Evolutionary conservation across 441 rosid species (phyloP).

Genomic region (Pelargonium citronellum): DNA sequence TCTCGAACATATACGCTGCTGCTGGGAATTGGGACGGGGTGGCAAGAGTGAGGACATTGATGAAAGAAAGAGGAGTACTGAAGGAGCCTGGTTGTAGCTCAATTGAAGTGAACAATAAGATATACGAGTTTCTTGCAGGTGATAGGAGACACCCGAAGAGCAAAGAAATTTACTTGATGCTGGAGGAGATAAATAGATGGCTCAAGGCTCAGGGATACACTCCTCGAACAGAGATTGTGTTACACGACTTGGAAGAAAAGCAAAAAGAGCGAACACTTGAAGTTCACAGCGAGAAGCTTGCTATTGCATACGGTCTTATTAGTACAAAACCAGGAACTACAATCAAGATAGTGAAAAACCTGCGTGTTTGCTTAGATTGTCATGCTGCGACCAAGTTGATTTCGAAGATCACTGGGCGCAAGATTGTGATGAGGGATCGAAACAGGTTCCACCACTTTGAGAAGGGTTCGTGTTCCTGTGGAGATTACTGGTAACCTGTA

Average conservation of each 20-base stretch:
- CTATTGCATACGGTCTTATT: conserved; percentile 57
- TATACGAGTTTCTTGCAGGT: conserved; percentile 57
- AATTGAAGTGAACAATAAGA: conserved; percentile 40
- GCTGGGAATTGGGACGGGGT: conserved; percentile 50
- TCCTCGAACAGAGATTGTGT: conserved; percentile 42
- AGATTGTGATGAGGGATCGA: conserved; percentile 60
- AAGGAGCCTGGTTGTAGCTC: conserved; percentile 64
- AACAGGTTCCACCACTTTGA: conserved; percentile 63
- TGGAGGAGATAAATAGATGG: conserved; percentile 42
- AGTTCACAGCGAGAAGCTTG: conserved; percentile 65
- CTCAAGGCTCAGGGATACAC: conserved; percentile 37
- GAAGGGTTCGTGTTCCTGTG: conserved; percentile 61
- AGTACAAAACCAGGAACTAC: conserved; percentile 46
- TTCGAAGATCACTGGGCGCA: conserved; percentile 47
- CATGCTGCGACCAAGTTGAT: conserved; percentile 49
- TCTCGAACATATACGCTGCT: conserved; percentile 53
- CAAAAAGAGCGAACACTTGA: conserved; percentile 46
- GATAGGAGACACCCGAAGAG: conserved; percentile 46
- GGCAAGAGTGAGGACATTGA: conserved; percentile 49
- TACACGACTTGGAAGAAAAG: conserved; percentile 41
- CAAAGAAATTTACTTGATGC: conserved; percentile 47
- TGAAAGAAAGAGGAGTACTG: conserved; percentile 44
- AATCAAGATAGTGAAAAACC: conserved; percentile 53
- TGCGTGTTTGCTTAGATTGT: conserved; percentile 56
- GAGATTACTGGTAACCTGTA: conserved; percentile 52